These are phyloP conservation scores for Exophiala phaeomuriformis DNA, from an alignment of 2,329 filamentous ascomycete species.

Conservation along the genomic window DNA sequence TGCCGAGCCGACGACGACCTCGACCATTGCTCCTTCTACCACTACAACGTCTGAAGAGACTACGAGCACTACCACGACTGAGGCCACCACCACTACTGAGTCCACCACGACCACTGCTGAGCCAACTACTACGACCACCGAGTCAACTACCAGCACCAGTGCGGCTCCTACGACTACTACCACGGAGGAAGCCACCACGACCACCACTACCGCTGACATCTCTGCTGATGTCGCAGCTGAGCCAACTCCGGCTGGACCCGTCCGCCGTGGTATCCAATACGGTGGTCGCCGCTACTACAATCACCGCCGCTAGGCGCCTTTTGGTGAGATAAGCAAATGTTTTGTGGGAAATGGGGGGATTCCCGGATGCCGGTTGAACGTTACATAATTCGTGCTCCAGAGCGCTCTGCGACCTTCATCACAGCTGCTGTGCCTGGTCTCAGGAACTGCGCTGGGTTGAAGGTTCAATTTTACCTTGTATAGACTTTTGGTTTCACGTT, in stretches of 20 bases:
- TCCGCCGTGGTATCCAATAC: slow-evolving; percentile 11
- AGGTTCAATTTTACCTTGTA: too few relatives aligned
- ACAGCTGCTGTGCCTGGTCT: too few relatives aligned
- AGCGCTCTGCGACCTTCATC: too few relatives aligned
- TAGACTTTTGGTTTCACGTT: too few relatives aligned
- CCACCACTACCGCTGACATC: slow-evolving; percentile 5
- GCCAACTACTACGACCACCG: not conserved
- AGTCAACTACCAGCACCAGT: not conserved
- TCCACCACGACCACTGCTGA: too few relatives aligned
- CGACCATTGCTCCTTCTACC: not conserved
- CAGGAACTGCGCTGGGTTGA: too few relatives aligned
- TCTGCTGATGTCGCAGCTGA: slow-evolving; percentile 8
- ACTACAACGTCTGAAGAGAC: not conserved
- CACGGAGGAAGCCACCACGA: not conserved
- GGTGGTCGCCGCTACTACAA: slow-evolving; percentile 8
- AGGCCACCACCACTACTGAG: not conserved
- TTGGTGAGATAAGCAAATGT: not conserved
- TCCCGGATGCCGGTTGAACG: too few relatives aligned
- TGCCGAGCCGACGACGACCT: not conserved
- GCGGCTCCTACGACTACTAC: not conserved
- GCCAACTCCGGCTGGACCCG: not conserved
- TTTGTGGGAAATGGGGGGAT: too few relatives aligned
- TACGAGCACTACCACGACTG: not conserved
- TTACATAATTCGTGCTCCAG: too few relatives aligned
- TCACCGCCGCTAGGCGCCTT: slow-evolving; percentile 3